Conservation (phyloP, 345 rosid species). For the Mangifera indica region DNA sequence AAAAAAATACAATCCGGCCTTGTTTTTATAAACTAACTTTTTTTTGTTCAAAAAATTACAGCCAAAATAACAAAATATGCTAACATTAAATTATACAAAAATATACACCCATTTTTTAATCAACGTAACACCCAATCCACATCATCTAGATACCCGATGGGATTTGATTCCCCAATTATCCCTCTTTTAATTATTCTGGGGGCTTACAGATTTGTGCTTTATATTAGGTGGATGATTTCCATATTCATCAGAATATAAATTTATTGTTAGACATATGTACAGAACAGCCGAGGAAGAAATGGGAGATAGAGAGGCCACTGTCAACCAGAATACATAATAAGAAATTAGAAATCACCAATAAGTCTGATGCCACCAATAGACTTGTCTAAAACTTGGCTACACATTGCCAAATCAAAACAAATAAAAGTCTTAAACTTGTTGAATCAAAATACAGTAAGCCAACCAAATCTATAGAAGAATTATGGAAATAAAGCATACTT, state of each 20-base stretch:
- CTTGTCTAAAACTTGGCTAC: background rate
- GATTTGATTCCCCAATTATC: background rate
- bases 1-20: too few relatives aligned
- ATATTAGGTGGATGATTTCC: background rate
- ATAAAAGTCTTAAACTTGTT: background rate
- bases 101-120: too few relatives aligned
- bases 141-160: too few relatives aligned
- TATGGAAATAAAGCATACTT: background rate
- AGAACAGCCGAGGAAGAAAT: background rate
- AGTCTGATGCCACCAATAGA: background rate
- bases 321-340: conserved; percentile 7
- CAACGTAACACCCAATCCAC: too few relatives aligned
- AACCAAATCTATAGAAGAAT: conserved; percentile 4
- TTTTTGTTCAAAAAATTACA: background rate
- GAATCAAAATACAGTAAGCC: background rate
- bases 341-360: background rate
- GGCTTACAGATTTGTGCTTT: background rate
- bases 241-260: too few relatives aligned
- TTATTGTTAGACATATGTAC: background rate
- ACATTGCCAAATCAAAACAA: background rate
- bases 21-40: background rate
- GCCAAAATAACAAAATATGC: background rate
- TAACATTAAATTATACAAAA: too few relatives aligned
- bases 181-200: background rate
- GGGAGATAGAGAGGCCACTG: background rate